Base-by-base conservation (phyloP, 2,329 filamentous ascomycete species). In the Sporothrix variecibatus region DNA sequence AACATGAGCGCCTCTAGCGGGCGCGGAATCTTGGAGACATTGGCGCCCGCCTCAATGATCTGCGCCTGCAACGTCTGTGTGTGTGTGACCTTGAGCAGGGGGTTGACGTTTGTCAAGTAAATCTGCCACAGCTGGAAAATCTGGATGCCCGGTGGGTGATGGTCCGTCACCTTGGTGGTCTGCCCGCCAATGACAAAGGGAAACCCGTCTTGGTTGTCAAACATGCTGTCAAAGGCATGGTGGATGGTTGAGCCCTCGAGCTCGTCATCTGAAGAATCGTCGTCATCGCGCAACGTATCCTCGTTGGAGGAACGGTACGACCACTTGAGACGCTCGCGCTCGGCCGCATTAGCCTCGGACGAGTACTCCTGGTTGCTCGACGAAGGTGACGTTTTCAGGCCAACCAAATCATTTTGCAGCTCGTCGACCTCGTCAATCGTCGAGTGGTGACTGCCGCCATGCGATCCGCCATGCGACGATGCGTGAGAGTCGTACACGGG, bases 71-170 rank as follows among this genome's bases (percentile, higher is more conserved):
- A 82, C 0, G 87, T 92, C 0, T 90, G 90, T 0, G 89, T 87
- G 78, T 93, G 91, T 0, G 89, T 91, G 73, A 93, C 84, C 78
- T 92, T 93, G 65, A 92, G 84, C 6, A 94, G 79, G 0, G 91
- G 90, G 77, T 93, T 90, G 77, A 93, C 88, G 77, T 92, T 92
- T 76, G 90, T 87, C 58, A 93, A 85, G 78, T 92, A 93, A 20
- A 89, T 85, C 80, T 93, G 90, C 91, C 91, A 93, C 23, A 91
- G 83, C 76, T 89, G 86, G 75, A 91, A 87, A 72, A 90, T 90
- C 74, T 90, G 88, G 26, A 90, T 86, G 31, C 87, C 83, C 1
- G 86, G 80, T 11, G 89, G 89, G 76, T 90, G 88, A 20, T 83
- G 80, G 68, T 83, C 82, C 3, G 85, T 85, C 68, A 89, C 82